Percentiles rank a stretch among this genome's conserved stretches.
Conservation (phyloP, 129 eudicot species). For the Gnaphalium uliginosum region DNA sequence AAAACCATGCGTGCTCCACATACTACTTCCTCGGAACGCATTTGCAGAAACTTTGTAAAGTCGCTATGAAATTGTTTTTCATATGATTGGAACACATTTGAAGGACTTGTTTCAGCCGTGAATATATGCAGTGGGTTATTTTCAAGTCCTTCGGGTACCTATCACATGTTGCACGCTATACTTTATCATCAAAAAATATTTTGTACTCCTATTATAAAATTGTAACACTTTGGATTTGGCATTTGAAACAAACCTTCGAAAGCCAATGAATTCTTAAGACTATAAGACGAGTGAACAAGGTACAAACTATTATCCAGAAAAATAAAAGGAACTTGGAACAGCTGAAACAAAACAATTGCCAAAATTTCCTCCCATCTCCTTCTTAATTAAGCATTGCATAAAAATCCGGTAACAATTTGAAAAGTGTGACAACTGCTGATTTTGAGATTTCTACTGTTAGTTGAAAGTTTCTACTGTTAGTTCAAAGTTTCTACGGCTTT, state of each 20-base stretch:
- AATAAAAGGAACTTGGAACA: constrained; percentile 45
- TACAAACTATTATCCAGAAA: constrained; percentile 50
- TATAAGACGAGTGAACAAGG: constrained; percentile 66
- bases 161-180: neutral
- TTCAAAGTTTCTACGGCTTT: no score
- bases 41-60: constrained; percentile 28
- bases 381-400: constrained; percentile 25
- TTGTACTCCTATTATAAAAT: no score
- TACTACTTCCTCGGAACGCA: constrained; percentile 32
- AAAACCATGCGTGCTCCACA: constrained; percentile 35
- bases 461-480: no score
- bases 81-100: constrained; percentile 38
- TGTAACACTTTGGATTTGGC: neutral
- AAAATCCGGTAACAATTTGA: constrained; percentile 43
- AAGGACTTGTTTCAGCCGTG: constrained; percentile 43
- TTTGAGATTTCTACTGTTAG: no score
- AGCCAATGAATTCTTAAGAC: constrained; percentile 80
- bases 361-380: constrained; percentile 32
- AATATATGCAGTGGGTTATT: constrained; percentile 33
- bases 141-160: constrained; percentile 47
- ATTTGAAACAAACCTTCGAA: constrained; percentile 51
- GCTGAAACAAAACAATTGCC: constrained; percentile 47
- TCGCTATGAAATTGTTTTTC: constrained; percentile 30
- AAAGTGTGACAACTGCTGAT: no score
- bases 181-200: neutral